A percentile compares a stretch with the other conserved stretches of the same genome.
Evolutionary conservation across 768 basidiomycete species (phyloP).

Genomic region (Lentinula edodes): DNA sequence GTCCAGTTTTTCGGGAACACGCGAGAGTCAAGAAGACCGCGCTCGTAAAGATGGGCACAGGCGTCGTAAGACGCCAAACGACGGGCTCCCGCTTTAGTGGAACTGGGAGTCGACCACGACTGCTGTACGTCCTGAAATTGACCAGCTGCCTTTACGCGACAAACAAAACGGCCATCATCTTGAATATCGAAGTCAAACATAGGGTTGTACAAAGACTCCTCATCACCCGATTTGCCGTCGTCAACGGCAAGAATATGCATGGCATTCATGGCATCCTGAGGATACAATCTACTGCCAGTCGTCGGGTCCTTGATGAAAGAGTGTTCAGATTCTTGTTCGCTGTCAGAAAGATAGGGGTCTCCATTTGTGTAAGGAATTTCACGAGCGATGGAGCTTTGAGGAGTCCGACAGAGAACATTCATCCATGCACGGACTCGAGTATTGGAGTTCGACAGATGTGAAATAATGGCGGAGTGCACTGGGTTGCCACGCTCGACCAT

Average conservation of each 20-base stretch:
- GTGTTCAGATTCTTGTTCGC: slow-evolving; percentile 29
- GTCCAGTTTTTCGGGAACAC: slow-evolving; percentile 35
- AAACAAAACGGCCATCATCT: slow-evolving; percentile 33
- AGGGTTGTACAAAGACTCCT: slow-evolving; percentile 13
- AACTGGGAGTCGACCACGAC: slow-evolving; percentile 25
- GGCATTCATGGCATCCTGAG: slow-evolving; percentile 50
- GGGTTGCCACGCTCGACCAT: slow-evolving; percentile 59
- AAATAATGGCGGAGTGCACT: slow-evolving; percentile 47
- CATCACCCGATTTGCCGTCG: slow-evolving; percentile 8
- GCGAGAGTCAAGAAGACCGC: slow-evolving; percentile 46
- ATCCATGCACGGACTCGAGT: slow-evolving; percentile 47
- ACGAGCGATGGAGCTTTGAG: slow-evolving; percentile 40
- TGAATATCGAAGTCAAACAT: slow-evolving; percentile 37
- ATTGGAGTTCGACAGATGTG: slow-evolving; percentile 32
- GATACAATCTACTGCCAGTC: slow-evolving; percentile 53
- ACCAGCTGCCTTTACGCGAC: slow-evolving; percentile 43
- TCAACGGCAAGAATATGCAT: slow-evolving; percentile 47
- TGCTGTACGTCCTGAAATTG: slow-evolving; percentile 27
- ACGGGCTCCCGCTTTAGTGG: slow-evolving; percentile 47
- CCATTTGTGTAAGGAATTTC: slow-evolving; percentile 30
- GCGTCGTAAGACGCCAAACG: slow-evolving; percentile 53
- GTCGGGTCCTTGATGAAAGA: slow-evolving; percentile 55
- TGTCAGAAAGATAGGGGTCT: slow-evolving; percentile 43
- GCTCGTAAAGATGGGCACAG: slow-evolving; percentile 43
- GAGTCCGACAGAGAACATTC: slow-evolving; percentile 31